phyloP scores from a whole-genome alignment of 108 stramenopile species.

The Cylindrotheca closterium region DNA sequence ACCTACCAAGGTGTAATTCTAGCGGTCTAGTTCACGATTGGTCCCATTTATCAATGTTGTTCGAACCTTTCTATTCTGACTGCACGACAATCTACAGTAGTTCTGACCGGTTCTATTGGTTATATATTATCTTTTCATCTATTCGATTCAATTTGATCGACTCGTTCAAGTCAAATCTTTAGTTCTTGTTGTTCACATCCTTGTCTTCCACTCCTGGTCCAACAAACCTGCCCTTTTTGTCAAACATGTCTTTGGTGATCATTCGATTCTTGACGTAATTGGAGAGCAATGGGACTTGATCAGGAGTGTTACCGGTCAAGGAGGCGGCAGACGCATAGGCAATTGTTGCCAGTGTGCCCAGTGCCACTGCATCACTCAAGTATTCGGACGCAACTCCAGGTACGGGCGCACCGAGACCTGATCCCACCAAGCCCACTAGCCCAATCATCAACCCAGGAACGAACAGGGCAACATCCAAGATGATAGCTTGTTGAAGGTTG shows the following conservation, averaged over 20 bases:
- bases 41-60: no score
- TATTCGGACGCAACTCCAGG: slow-evolving; percentile 33
- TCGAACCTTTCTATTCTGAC: no score
- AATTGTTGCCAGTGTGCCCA: slow-evolving; percentile 42
- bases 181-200: no score
- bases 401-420: slow-evolving; percentile 19
- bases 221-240: slow-evolving; percentile 14
- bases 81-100: no score
- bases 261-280: slow-evolving; percentile 48
- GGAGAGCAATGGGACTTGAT: slow-evolving; percentile 55
- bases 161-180: no score
- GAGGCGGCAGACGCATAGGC: slow-evolving; percentile 47
- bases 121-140: no score
- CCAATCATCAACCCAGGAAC: slow-evolving; percentile 49
- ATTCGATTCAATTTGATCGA: no score
- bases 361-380: slow-evolving; percentile 56
- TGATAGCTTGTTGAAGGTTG: slow-evolving; percentile 78
- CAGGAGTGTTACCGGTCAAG: slow-evolving; percentile 48
- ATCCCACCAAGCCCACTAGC: slow-evolving; percentile 24
- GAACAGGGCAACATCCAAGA: slow-evolving; percentile 72
- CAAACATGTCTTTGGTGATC: slow-evolving; percentile 65
- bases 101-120: no score
- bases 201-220: no score
- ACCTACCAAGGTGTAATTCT: no score
- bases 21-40: no score